A percentile compares a stretch with the other conserved stretches of the same genome.
phyloP scores from a whole-genome alignment of 148 eudicot species.

The Rhododendron molle region DNA sequence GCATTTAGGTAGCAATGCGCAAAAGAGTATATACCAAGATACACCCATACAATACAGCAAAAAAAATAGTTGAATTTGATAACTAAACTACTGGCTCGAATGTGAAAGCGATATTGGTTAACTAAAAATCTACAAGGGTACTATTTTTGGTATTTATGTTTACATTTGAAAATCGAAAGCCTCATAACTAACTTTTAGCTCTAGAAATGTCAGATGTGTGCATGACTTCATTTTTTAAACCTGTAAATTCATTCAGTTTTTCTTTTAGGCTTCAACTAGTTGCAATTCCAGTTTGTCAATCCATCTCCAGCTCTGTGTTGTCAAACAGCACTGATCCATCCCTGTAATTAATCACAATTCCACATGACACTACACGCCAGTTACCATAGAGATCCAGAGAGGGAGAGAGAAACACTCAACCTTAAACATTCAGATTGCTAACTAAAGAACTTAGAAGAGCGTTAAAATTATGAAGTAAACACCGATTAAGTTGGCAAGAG shows the following conservation, averaged over 20 bases:
- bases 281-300: not conserved
- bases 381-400: not conserved
- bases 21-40: not conserved
- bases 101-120: not conserved
- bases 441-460: not conserved
- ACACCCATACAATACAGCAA: too few species aligned
- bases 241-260: not conserved
- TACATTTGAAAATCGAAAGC: not conserved
- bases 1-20: not conserved
- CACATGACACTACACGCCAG: not conserved
- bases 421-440: not conserved
- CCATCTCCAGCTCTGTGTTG: not conserved
- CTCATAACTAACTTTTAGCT: not conserved
- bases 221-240: not conserved
- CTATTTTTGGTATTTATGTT: not conserved
- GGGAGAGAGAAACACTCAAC: not conserved
- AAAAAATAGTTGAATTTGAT: not conserved
- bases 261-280: not conserved
- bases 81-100: not conserved
- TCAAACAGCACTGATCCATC: not conserved
- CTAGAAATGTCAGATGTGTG: not conserved
- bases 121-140: not conserved
- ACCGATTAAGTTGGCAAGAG: not conserved
- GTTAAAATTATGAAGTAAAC: not conserved
- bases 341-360: not conserved